These are phyloP conservation scores for Ogataea ramenticola DNA, from an alignment of 805 yeast species.

Conservation along the genomic window DNA sequence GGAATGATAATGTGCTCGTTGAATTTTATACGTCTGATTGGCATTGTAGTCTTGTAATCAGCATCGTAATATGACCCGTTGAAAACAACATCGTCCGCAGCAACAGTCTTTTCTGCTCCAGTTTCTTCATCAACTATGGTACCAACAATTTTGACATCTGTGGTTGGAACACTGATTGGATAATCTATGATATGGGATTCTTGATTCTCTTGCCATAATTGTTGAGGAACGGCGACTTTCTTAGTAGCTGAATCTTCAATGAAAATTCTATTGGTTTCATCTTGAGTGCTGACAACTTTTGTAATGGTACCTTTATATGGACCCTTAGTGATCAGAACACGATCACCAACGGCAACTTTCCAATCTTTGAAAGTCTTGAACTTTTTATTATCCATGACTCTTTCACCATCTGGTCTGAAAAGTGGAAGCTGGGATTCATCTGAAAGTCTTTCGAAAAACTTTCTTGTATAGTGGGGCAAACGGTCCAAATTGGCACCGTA, in stretches of 20 bases:
- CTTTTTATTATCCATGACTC: constrained; percentile 25
- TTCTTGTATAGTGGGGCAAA: constrained; percentile 20
- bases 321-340: constrained; percentile 68
- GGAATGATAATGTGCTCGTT: constrained; percentile 70
- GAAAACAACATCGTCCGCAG: constrained; percentile 66
- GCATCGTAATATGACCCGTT: constrained; percentile 69
- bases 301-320: constrained; percentile 68
- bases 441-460: constrained; percentile 23
- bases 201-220: constrained; percentile 67
- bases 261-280: constrained; percentile 54
- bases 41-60: constrained; percentile 64
- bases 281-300: constrained; percentile 51
- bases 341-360: constrained; percentile 67
- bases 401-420: constrained; percentile 16
- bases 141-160: constrained; percentile 69
- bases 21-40: constrained; percentile 68
- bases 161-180: constrained; percentile 55
- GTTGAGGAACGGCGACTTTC: constrained; percentile 61
- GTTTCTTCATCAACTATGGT: constrained; percentile 57
- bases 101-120: constrained; percentile 62
- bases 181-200: constrained; percentile 61
- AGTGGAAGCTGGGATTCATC: constrained; percentile 25
- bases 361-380: constrained; percentile 43
- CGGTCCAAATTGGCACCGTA: constrained; percentile 24
- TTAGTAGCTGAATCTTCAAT: constrained; percentile 64